Percentiles rank a stretch among this genome's conserved stretches.
Evolutionary conservation across 225 moss, liverwort and hornwort genomes (phyloP).

Genomic region (Lunularia cruciata): DNA sequence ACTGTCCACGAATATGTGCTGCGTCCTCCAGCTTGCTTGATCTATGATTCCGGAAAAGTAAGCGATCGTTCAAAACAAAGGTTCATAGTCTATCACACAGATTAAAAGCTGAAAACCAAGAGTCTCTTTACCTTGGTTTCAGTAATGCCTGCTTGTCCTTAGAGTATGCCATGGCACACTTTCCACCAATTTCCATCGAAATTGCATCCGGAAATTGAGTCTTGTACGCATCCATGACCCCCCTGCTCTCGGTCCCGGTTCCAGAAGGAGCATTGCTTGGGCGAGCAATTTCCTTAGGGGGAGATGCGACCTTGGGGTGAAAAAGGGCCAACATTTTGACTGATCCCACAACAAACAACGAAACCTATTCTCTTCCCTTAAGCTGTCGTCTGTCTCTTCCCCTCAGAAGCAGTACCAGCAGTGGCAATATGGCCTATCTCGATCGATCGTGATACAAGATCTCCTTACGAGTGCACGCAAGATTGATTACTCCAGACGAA

Average conservation of each 20-base stretch:
- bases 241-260: conserved; percentile 42
- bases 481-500: background rate
- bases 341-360: too few relatives aligned
- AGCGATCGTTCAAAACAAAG: too few relatives aligned
- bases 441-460: background rate
- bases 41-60: too few relatives aligned
- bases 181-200: conserved; percentile 64
- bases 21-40: too few relatives aligned
- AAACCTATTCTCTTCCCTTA: too few relatives aligned
- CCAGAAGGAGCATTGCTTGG: conserved; percentile 44
- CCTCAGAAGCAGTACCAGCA: background rate
- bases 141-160: conserved; percentile 62
- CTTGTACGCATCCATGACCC: conserved; percentile 59
- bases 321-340: conserved; percentile 83
- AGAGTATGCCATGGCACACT: conserved; percentile 72
- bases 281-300: conserved; percentile 69
- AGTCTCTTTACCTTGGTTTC: conserved; percentile 84
- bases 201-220: conserved; percentile 50
- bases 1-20: too few relatives aligned
- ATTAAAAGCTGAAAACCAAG: too few relatives aligned
- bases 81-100: too few relatives aligned
- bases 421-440: too few relatives aligned
- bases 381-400: background rate
- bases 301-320: conserved; percentile 67
- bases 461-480: background rate